phyloP scores from a whole-genome alignment of 2,329 filamentous ascomycete genomes.

The Neophaeococcomyces mojaviensis region DNA sequence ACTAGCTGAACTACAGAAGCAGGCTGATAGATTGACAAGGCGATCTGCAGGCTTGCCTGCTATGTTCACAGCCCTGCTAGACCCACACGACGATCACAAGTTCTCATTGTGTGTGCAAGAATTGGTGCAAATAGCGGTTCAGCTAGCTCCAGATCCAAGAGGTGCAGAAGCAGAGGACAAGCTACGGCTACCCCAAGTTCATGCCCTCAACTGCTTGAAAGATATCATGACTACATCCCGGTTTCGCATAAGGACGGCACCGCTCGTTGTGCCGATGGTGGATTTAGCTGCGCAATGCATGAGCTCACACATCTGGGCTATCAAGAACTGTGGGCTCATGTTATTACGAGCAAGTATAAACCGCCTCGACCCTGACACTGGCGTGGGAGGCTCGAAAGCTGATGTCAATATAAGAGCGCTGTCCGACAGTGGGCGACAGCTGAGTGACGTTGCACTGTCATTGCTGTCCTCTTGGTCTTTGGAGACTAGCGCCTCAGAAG shows the following conservation, averaged over 20 bases:
- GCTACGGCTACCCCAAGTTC: constrained; percentile 73
- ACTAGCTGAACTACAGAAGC: constrained; percentile 62
- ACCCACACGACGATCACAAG: constrained; percentile 52
- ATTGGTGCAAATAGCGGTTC: constrained; percentile 13
- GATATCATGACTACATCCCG: constrained; percentile 82
- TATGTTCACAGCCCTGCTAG: constrained; percentile 72
- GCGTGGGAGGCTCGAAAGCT: constrained; percentile 46
- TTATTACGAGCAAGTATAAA: constrained; percentile 65
- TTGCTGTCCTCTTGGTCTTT: constrained; percentile 27
- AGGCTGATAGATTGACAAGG: constrained; percentile 72
- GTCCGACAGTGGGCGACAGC: constrained; percentile 21
- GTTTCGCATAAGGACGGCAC: constrained; percentile 64
- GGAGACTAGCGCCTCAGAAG: constrained; percentile 21
- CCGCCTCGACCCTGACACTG: constrained; percentile 29
- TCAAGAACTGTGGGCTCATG: constrained; percentile 87
- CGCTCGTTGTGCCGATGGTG: constrained; percentile 64
- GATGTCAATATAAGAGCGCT: constrained; percentile 22
- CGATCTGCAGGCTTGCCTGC: constrained; percentile 88
- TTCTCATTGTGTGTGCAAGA: constrained; percentile 57
- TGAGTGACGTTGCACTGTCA: constrained; percentile 30
- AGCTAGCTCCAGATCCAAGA: neutral
- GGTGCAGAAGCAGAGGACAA: constrained; percentile 30
- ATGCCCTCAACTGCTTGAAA: constrained; percentile 88
- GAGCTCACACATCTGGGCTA: constrained; percentile 79
- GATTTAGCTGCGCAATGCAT: constrained; percentile 74